A percentile compares a stretch with the other conserved stretches of the same genome.
Conservation (phyloP, 2,329 filamentous ascomycete species). For the Sporothrix pallida region DNA sequence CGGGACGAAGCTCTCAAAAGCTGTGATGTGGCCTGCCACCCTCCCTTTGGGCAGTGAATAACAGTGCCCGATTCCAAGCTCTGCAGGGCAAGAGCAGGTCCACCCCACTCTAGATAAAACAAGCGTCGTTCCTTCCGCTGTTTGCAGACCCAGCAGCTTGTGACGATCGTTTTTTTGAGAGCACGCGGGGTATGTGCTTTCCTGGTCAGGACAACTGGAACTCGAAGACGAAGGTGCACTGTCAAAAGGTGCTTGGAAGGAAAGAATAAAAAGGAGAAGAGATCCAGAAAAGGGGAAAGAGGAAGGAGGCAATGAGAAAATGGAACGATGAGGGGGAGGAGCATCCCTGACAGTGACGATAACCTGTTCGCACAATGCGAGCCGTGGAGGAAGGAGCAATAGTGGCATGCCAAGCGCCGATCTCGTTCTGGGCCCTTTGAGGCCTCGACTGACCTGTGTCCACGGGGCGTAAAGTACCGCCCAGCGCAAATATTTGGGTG, state of each 20-base stretch:
- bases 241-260: neutral
- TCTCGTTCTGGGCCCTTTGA: conserved; percentile 25
- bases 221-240: neutral
- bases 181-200: conserved; percentile 10
- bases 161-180: conserved; percentile 16
- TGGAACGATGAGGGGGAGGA: neutral
- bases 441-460: neutral
- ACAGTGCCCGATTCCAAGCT: conserved; percentile 19
- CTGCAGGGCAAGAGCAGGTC: conserved; percentile 20
- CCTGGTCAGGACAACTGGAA: neutral
- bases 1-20: neutral
- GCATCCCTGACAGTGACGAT: conserved; percentile 28
- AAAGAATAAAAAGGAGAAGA: neutral
- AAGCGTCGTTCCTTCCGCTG: conserved; percentile 30
- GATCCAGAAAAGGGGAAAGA: conserved; percentile 4
- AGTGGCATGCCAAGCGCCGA: conserved; percentile 25
- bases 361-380: conserved; percentile 10
- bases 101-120: conserved; percentile 29
- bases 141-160: conserved; percentile 9
- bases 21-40: neutral
- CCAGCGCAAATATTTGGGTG: neutral
- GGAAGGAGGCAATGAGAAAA: conserved; percentile 17
- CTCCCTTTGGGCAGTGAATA: conserved; percentile 9
- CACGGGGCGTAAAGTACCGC: conserved; percentile 9
- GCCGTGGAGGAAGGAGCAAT: conserved; percentile 5